Percentiles rank a stretch among this genome's conserved stretches.
Conservation (phyloP, 2,329 filamentous ascomycete species). For the Fusarium sacchari region DNA sequence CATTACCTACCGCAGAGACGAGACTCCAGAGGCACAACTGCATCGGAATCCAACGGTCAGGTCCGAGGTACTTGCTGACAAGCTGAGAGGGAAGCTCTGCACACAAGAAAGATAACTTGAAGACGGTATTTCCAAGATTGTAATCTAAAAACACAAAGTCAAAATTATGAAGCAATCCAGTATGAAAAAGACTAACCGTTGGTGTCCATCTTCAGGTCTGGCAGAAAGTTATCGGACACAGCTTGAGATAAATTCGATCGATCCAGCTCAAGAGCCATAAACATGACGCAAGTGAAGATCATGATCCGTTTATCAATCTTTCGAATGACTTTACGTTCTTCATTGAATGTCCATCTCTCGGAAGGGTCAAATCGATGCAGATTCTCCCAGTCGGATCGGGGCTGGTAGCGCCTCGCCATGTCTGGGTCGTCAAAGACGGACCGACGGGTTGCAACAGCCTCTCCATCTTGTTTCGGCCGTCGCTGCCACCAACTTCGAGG, state of each 20-base stretch:
- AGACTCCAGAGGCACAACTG: not conserved
- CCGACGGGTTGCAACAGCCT: constrained; percentile 50
- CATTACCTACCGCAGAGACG: not conserved
- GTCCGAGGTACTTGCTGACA: not conserved
- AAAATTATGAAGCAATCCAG: accelerated
- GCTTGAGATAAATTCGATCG: constrained; percentile 53
- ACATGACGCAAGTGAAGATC: constrained; percentile 57
- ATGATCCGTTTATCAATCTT: constrained; percentile 50
- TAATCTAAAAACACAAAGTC: not conserved
- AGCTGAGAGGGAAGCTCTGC: not conserved
- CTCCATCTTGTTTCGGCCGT: not conserved
- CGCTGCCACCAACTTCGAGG: not conserved
- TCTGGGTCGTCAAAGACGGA: constrained; percentile 30
- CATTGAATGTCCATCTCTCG: constrained; percentile 52
- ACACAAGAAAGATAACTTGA: not conserved
- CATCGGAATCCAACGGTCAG: not conserved
- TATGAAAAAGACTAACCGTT: not conserved
- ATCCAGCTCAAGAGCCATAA: constrained; percentile 58
- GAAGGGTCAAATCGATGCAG: constrained; percentile 58
- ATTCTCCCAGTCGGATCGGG: constrained; percentile 52
- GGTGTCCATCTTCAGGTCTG: not conserved
- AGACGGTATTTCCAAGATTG: not conserved
- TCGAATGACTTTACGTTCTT: constrained; percentile 6
- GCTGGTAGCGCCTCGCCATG: constrained; percentile 14
- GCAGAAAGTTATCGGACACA: constrained; percentile 59